These are phyloP conservation scores for Nasturtium officinale DNA, from an alignment of 345 rosid genomes.

Conservation along the genomic window DNA sequence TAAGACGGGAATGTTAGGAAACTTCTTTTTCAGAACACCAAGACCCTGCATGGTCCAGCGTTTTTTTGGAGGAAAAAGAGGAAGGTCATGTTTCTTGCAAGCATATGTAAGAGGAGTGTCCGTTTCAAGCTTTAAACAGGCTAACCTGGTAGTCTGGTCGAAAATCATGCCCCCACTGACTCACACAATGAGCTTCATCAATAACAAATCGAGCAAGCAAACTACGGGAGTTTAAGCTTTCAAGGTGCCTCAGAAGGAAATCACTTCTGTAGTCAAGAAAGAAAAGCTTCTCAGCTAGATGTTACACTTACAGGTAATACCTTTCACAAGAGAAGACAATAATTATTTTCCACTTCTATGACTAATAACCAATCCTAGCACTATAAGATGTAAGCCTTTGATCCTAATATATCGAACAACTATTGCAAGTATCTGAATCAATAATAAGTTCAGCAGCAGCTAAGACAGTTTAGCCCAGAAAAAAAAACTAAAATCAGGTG, in stretches of 20 bases:
- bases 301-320: slow-evolving; percentile 3
- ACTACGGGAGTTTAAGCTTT: slow-evolving; percentile 67
- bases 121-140: slow-evolving; percentile 14
- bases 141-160: slow-evolving; percentile 95
- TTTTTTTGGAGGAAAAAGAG: slow-evolving; percentile 13
- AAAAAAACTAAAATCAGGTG: no score
- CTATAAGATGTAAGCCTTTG: slow-evolving; percentile 6
- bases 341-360: slow-evolving; percentile 1
- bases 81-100: slow-evolving; percentile 12
- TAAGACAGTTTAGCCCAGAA: not conserved
- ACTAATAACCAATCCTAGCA: not conserved
- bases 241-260: slow-evolving; percentile 74
- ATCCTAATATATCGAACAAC: not conserved
- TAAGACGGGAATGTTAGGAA: slow-evolving; percentile 77
- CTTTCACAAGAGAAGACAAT: not conserved
- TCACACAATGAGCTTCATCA: slow-evolving; percentile 98
- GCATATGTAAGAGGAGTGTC: slow-evolving; percentile 10
- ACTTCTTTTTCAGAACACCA: slow-evolving; percentile 85
- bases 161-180: slow-evolving; percentile 98
- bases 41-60: slow-evolving; percentile 62
- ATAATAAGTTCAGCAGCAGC: not conserved
- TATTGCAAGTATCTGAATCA: not conserved
- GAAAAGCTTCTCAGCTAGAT: slow-evolving; percentile 17
- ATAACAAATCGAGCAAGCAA: slow-evolving; percentile 90
- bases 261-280: slow-evolving; percentile 69